Evolutionary conservation across 257 asterid species (phyloP).

Genomic region (Coffea canephora): DNA sequence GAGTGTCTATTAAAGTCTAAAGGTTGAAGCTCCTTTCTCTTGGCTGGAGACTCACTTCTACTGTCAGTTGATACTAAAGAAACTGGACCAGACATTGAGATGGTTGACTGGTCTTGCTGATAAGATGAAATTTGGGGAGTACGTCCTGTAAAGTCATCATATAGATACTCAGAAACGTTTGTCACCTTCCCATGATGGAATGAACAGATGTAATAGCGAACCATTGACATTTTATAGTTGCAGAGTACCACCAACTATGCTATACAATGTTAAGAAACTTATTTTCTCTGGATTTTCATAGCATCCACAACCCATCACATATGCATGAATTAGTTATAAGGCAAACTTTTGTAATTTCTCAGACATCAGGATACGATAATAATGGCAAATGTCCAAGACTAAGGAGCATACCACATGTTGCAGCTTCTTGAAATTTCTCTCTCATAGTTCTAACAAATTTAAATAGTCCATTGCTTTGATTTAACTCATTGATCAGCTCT

Average conservation of each 20-base stretch:
- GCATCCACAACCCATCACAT: background rate
- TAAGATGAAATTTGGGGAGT: conserved; percentile 31
- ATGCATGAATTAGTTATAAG: background rate
- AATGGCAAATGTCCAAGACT: conserved; percentile 10
- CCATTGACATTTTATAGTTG: background rate
- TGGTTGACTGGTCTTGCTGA: conserved; percentile 44
- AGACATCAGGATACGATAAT: background rate
- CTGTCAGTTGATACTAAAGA: conserved; percentile 62
- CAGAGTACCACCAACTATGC: background rate
- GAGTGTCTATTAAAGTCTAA: conserved; percentile 35
- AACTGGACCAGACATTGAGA: conserved; percentile 57
- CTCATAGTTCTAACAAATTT: conserved; percentile 85
- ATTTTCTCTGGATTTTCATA: background rate
- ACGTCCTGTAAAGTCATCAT: conserved; percentile 39
- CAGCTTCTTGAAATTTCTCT: conserved; percentile 69
- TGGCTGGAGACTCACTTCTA: conserved; percentile 45
- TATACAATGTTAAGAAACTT: background rate
- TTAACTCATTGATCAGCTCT: conserved; percentile 60
- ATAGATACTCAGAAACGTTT: conserved; percentile 26
- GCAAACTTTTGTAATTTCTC: background rate
- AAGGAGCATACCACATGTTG: conserved; percentile 44
- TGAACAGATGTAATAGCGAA: conserved; percentile 2
- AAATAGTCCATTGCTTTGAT: conserved; percentile 69
- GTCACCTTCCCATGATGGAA: background rate
- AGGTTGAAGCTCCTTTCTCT: conserved; percentile 37